These are phyloP conservation scores for Dendrothele bispora DNA, from an alignment of 768 basidiomycete genomes.

Conservation along the genomic window DNA sequence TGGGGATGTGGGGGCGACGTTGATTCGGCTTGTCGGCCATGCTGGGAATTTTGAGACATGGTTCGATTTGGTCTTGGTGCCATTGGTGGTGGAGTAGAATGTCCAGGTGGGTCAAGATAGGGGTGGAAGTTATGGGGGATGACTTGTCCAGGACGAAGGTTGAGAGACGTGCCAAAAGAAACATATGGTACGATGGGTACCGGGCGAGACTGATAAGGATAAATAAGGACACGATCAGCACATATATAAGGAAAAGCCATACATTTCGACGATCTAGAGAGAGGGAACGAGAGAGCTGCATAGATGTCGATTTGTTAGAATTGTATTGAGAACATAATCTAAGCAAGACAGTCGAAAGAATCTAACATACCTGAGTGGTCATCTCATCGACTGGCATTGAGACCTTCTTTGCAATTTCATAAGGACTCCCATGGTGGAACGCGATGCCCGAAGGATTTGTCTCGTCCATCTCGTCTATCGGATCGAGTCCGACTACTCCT, in stretches of 20 bases:
- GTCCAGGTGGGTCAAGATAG: conserved; percentile 4
- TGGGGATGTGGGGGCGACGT: background rate
- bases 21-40: background rate
- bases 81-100: background rate
- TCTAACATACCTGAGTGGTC: background rate
- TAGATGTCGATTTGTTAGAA: background rate
- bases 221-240: too few species aligned
- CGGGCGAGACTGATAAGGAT: too few species aligned
- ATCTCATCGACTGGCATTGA: background rate
- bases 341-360: background rate
- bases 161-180: conserved; percentile 41
- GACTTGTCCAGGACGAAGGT: conserved; percentile 56
- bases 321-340: background rate
- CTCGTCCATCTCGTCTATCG: conserved; percentile 79
- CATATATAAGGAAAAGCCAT: too few species aligned
- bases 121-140: conserved; percentile 39
- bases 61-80: background rate
- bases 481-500: conserved; percentile 43
- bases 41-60: background rate
- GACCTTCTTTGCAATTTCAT: conserved; percentile 54
- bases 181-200: background rate
- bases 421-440: conserved; percentile 74
- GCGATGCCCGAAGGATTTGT: conserved; percentile 64
- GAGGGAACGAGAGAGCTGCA: too few species aligned
- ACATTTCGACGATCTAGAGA: too few species aligned